phyloP scores from a whole-genome alignment of 805 yeast genomes.

The Candida silvicultrix region DNA sequence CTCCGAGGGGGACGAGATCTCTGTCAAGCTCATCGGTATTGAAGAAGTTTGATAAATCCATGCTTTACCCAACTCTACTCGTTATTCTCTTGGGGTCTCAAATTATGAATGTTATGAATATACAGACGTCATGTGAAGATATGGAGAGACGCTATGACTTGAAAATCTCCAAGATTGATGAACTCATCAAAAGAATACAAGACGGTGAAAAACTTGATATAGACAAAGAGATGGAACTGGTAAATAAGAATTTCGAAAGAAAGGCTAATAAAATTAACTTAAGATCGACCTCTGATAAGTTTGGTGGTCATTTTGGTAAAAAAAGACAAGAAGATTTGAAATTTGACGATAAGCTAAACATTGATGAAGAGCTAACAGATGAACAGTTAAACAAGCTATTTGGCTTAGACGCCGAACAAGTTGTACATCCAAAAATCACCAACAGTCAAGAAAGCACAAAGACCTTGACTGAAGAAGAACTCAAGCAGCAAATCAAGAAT shows the following conservation, averaged over 20 bases:
- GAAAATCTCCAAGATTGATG: slow-evolving; percentile 31
- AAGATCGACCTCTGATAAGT: background rate
- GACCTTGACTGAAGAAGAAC: slow-evolving; percentile 4
- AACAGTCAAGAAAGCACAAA: slow-evolving; percentile 14
- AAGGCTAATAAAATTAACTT: background rate
- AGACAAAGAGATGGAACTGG: slow-evolving; percentile 32
- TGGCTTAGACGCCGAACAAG: slow-evolving; percentile 3
- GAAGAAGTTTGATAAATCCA: slow-evolving; percentile 25
- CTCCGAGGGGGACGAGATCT: background rate
- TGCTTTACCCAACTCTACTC: slow-evolving; percentile 33
- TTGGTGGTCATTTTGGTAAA: slow-evolving; percentile 3
- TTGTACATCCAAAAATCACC: slow-evolving; percentile 2
- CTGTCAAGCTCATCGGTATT: slow-evolving; percentile 1
- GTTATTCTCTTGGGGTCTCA: slow-evolving; percentile 40
- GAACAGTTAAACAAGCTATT: slow-evolving; percentile 16
- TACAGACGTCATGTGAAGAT: slow-evolving; percentile 32
- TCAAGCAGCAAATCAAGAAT: slow-evolving; percentile 24
- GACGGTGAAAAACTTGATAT: slow-evolving; percentile 33
- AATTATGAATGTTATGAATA: slow-evolving; percentile 38
- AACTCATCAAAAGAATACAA: slow-evolving; percentile 30
- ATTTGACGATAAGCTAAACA: background rate
- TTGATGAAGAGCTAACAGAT: slow-evolving; percentile 5
- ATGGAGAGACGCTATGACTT: slow-evolving; percentile 31
- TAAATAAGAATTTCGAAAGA: slow-evolving; percentile 27
- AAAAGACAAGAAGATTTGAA: background rate